Evolutionary conservation across 176 grass and related monocot genomes (phyloP).

Genomic region (Carex pumila): DNA sequence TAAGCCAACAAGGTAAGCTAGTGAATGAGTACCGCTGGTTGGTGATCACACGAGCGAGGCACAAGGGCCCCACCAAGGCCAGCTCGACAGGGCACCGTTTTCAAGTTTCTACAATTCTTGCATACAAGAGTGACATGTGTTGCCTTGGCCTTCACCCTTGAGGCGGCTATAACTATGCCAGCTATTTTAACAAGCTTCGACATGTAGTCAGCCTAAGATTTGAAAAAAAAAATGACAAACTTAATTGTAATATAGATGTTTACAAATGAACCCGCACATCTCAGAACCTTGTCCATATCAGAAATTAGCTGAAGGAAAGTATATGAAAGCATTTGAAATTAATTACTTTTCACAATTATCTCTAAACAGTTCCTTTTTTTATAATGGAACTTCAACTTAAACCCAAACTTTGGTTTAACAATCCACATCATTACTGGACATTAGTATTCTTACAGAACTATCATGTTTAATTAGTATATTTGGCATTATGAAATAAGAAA

Average conservation of each 20-base stretch:
- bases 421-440: not conserved
- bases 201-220: constrained; percentile 71
- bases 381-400: not conserved
- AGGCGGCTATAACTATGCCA: constrained; percentile 79
- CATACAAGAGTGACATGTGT: constrained; percentile 87
- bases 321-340: not conserved
- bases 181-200: constrained; percentile 92
- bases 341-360: not conserved
- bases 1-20: not conserved
- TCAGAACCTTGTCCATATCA: not conserved
- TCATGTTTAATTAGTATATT: not conserved
- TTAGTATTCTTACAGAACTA: not conserved
- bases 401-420: not conserved
- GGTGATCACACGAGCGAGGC: constrained; percentile 75
- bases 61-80: constrained; percentile 91
- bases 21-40: constrained; percentile 45
- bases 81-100: constrained; percentile 64
- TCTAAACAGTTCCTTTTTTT: not conserved
- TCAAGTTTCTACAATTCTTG: constrained; percentile 85
- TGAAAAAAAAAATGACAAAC: not conserved
- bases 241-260: not conserved
- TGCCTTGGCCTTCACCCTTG: constrained; percentile 94
- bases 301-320: not conserved
- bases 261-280: not conserved
- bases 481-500: constrained; percentile 12